Percentiles rank a stretch among this genome's conserved stretches.
These are phyloP conservation scores for Dictyostelium discoideum DNA, from an alignment of 78 protist genomes.

Conservation along the genomic window DNA sequence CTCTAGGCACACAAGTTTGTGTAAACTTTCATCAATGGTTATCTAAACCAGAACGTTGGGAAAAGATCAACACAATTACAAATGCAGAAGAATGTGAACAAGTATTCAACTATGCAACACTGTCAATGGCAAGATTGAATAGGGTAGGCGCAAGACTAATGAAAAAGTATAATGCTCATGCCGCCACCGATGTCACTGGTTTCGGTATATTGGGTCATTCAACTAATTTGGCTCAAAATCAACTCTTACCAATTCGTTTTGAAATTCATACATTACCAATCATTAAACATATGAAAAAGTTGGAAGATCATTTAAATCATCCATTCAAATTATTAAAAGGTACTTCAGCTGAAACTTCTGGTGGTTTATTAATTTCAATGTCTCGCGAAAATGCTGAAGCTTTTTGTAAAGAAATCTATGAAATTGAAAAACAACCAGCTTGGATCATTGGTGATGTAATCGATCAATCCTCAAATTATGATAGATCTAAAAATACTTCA, in stretches of 20 bases:
- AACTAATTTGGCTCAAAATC: slow-evolving; percentile 83
- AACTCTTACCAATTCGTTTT: slow-evolving; percentile 34
- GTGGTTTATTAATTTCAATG: slow-evolving; percentile 86
- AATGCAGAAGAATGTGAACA: slow-evolving; percentile 40
- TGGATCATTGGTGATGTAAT: slow-evolving; percentile 85
- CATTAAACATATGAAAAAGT: slow-evolving; percentile 72
- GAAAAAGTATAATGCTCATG: slow-evolving; percentile 88
- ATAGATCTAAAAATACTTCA: slow-evolving; percentile 14
- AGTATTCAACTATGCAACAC: slow-evolving; percentile 63
- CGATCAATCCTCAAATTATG: background rate
- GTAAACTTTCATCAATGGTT: slow-evolving; percentile 94
- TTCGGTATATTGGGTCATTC: slow-evolving; percentile 92
- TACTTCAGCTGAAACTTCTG: slow-evolving; percentile 88
- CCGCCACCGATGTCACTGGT: slow-evolving; percentile 96
- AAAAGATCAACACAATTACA: background rate
- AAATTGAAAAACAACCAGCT: slow-evolving; percentile 83
- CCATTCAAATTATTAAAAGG: slow-evolving; percentile 79
- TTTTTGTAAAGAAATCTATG: slow-evolving; percentile 70
- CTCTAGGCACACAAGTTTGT: slow-evolving; percentile 93
- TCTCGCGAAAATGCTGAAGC: slow-evolving; percentile 58
- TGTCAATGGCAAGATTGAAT: slow-evolving; percentile 86
- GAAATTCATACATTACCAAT: slow-evolving; percentile 79
- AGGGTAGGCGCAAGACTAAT: slow-evolving; percentile 83
- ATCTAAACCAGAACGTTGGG: slow-evolving; percentile 31
- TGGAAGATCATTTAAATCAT: slow-evolving; percentile 51